Base-by-base conservation (phyloP, 345 rosid genomes). In the Excoecaria cochinchinensis region DNA sequence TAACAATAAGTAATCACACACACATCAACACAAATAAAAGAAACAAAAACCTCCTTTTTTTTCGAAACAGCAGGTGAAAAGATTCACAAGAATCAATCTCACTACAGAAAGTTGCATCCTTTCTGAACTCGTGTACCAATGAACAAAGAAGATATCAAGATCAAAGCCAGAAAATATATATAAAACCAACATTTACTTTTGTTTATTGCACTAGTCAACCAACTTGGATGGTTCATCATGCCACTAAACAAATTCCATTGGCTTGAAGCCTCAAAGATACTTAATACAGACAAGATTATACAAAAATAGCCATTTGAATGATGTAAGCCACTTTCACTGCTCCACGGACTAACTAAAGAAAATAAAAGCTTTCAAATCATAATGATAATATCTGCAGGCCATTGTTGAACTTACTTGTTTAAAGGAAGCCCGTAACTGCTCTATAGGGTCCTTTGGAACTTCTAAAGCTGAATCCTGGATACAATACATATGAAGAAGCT, bases 391-490 rank as follows among this genome's bases (percentile, higher is more conserved):
- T 56, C 66, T 42, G 42, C 12, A 51, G 24, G 66, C 48, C 21
- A 60, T 24, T 8, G 38, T 7, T 64, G 65, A 74, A 74, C 86
- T 72, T 79, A 91, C 91, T 15, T 84, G 74, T 73, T 80, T 85
- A 47, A 72, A 75, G 47, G 82, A 57, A 44, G 77, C 77, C 61
- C 75, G 65, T 25, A 84, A 75, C 24, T 68, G 70, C 48, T 79
- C 81, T 4, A 76, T 12, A 8, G 62, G 48, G 50, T 75, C 71
- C 40, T 62, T 56, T 72, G 73, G 58, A 61, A 48, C 77, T 48
- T 76, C 78, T 68, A 74, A 72, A 76, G 71, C 75, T 74, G 72
- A 55, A 72, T 75, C 87, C 93, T 92, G 82, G 7, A 57, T 21
- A 63, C 56, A 82, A 25, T 62, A 52, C 25, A 76, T 59, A 60